Percentiles rank a stretch among this genome's conserved stretches.
Conservation (phyloP, 2,329 filamentous ascomycete genomes). For the Cordyceps fumosorosea region DNA sequence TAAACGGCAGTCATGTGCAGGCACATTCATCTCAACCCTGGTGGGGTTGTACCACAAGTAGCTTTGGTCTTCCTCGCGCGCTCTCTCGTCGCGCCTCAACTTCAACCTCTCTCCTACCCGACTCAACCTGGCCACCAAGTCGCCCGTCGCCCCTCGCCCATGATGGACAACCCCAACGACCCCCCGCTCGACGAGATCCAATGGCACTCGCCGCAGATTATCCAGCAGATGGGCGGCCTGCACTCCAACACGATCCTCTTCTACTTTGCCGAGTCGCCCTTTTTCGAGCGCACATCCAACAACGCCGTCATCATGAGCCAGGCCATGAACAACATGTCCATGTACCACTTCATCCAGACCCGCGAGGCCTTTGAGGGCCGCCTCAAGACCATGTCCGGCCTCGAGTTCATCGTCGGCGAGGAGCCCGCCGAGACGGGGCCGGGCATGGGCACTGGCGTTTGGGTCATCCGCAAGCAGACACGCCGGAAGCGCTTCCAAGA, state of each 20-base stretch:
- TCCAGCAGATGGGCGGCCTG: slow-evolving; percentile 48
- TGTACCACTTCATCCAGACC: slow-evolving; percentile 51
- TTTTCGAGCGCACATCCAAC: slow-evolving; percentile 62
- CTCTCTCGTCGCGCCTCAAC: neutral
- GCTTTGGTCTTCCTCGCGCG: neutral
- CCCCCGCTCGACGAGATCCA: slow-evolving; percentile 60
- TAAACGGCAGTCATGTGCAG: neutral
- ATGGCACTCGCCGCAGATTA: slow-evolving; percentile 50
- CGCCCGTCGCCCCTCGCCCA: slow-evolving; percentile 11
- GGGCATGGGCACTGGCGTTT: slow-evolving; percentile 60
- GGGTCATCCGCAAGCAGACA: slow-evolving; percentile 64
- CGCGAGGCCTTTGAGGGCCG: slow-evolving; percentile 58
- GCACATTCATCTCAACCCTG: neutral
- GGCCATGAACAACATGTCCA: slow-evolving; percentile 53
- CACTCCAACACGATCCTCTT: slow-evolving; percentile 60
- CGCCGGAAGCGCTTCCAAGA: slow-evolving; percentile 48
- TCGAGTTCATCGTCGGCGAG: slow-evolving; percentile 61
- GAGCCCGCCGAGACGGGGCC: slow-evolving; percentile 57
- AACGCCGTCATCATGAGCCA: slow-evolving; percentile 58
- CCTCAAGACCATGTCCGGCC: slow-evolving; percentile 56
- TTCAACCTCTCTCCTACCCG: neutral
- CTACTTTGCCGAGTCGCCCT: slow-evolving; percentile 62
- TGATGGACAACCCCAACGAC: slow-evolving; percentile 41
- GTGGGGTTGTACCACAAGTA: neutral
- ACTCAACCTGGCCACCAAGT: neutral